Conservation (phyloP, 306 rosid genomes). For the Lathyrus aphaca region DNA sequence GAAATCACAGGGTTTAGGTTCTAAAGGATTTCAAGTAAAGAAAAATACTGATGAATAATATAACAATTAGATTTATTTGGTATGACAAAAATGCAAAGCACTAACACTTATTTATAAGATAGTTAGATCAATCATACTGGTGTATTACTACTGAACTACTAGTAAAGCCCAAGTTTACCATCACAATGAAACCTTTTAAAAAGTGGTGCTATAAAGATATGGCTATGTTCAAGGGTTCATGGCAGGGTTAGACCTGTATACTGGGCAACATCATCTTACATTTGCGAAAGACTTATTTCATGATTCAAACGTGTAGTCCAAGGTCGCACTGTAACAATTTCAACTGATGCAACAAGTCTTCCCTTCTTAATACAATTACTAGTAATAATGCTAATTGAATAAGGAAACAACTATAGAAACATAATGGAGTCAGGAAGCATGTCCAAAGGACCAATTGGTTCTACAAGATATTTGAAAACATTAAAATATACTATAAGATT, state of each 20-base stretch:
- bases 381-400: background rate
- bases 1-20: constrained; percentile 13
- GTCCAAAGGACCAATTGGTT: constrained; percentile 4
- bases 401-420: constrained; percentile 11
- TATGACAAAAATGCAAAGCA: constrained; percentile 2
- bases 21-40: background rate
- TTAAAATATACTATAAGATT: background rate
- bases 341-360: constrained; percentile 12
- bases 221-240: background rate
- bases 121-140: constrained; percentile 18
- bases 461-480: background rate
- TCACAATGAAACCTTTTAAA: background rate
- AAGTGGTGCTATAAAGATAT: background rate
- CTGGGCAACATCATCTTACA: constrained; percentile 9
- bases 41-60: constrained; percentile 1
- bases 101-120: background rate
- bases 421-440: constrained; percentile 1
- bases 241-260: background rate
- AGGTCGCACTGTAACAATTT: background rate
- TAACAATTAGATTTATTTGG: constrained; percentile 22
- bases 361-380: constrained; percentile 13
- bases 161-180: background rate
- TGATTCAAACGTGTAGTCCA: constrained; percentile 1
- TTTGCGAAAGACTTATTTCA: background rate
- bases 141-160: background rate